Base-by-base conservation (phyloP, 768 basidiomycete species). In the Podaxis carcinomalis region DNA sequence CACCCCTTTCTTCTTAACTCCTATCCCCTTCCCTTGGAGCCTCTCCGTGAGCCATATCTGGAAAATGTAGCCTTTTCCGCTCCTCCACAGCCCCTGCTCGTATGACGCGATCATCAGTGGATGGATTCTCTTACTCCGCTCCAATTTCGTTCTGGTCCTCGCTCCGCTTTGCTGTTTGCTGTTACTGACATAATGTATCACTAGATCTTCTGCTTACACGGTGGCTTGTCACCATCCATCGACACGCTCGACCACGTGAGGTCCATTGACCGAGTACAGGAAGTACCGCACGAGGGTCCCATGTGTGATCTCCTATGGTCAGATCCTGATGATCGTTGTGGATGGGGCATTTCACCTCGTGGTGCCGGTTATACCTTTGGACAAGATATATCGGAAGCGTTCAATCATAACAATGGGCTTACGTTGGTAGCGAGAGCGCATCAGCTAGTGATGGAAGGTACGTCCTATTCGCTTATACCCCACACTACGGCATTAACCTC, bases 291-390 rank as follows among this genome's bases (percentile, higher is more conserved):
- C 75, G 97, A 99, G 78, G 97, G 97, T 2, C 97, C 97, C 19
- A 99, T 99, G 97, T 99, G 97, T 70, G 97, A 99, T 77, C 81
- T 99, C 58, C 84, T 99, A 63, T 99, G 97, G 97, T 98, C 95
- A 55, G 97, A 99, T 75, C 97, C 97, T 37, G 97, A 99, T 73
- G 97, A 98, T 77, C 91, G 96, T 59, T 97, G 95, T 73, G 97
- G 97, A 47, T 99, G 97, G 97, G 97, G 97, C 35, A 98, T 98
- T 68, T 96, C 94, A 69, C 97, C 97, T 28, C 90, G 97, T 72
- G 97, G 97, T 63, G 97, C 97, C 51, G 97, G 97, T 10, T 99
- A 98, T 74, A 98, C 96, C 10, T 99, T 99, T 72, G 97, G 97
- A 44, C 96, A 98, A 74, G 97, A 99, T 70, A 99, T 99, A 63